Base-by-base conservation (phyloP, 148 eudicot genomes). In the Hydrangea macrophylla region DNA sequence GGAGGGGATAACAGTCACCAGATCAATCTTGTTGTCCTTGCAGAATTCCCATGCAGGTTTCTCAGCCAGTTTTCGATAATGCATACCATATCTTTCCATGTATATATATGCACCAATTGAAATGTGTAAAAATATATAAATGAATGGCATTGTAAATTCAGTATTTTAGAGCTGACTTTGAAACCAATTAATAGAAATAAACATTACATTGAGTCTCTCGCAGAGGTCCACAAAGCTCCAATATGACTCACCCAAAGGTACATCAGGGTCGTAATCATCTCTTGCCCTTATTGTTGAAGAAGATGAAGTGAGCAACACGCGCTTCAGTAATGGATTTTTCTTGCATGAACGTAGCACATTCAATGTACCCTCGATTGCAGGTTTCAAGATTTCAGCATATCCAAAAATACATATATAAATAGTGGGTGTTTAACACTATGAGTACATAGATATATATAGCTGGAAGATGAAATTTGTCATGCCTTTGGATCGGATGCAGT, bases 1-100 rank as follows among this genome's bases (percentile, higher is more conserved):
- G 0, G 99, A 79, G 12, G 99, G 99, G 42, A 94, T 73, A 33
- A 94, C 56, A 2, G 96, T 91, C 2, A 94, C 90, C 18, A 94
- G 71, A 69, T 94, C 93, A 15, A 94, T 85, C 60, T 77, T 71
- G 76, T 89, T 87, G 62, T 84, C 79, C 69, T 80, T 83, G 81
- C 97, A 85, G 76, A 83, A 94, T 22, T 84, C 84, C 99, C 99
- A 94, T 56, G 99, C 99, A 50, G 96, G 86, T 67, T 36, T 87
- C 80, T 94, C 99, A 0, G 99, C 96, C 40, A 12, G 88, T 87
- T 77, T 94, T 94, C 2, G 99, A 91, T 45, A 94, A 53, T 11
- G 69, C 88, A 78, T 94, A 94, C 99, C 99, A 94, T 17, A 84
- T 75, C 96, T 92, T 66, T 10, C 18, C 6, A 39, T 39, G 12